A percentile compares a stretch with the other conserved stretches of the same genome.
Conservation (phyloP, 169 alveolate genomes). For the Cryptosporidium andersoni region DNA sequence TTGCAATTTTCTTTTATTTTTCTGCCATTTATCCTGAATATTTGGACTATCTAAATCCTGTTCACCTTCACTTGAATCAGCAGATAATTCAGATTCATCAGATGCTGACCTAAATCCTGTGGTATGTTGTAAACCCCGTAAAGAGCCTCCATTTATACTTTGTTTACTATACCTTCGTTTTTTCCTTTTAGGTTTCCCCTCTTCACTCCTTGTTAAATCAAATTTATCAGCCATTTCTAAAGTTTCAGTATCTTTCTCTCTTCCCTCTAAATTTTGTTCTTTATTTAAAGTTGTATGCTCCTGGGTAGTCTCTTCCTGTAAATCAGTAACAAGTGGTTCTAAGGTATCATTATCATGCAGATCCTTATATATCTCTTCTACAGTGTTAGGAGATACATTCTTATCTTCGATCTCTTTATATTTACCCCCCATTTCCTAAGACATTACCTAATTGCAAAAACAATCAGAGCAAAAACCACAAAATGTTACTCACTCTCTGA, state of each 20-base stretch:
- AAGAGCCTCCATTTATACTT: constrained; percentile 2
- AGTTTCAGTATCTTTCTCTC: neutral
- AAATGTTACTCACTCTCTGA: too few relatives aligned
- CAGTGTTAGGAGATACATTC: too few relatives aligned
- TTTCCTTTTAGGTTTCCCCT: neutral
- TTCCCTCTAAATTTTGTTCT: neutral
- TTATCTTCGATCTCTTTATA: too few relatives aligned
- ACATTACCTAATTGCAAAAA: too few relatives aligned
- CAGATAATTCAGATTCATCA: constrained; percentile 10
- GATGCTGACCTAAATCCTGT: neutral
- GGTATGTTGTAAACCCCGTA: constrained; percentile 13
- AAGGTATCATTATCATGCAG: too few relatives aligned
- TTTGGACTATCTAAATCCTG: neutral
- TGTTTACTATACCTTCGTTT: neutral
- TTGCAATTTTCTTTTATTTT: constrained; percentile 13
- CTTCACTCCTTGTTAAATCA: neutral
- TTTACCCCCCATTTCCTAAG: too few relatives aligned
- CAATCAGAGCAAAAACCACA: too few relatives aligned
- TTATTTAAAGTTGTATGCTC: neutral
- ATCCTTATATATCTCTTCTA: too few relatives aligned
- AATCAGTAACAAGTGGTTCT: neutral
- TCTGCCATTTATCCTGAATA: constrained; percentile 11
- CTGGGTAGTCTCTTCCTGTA: neutral
- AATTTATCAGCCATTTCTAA: neutral
- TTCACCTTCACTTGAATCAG: neutral